Percentiles rank a stretch among this genome's conserved stretches.
phyloP scores from a whole-genome alignment of 352 stramenopile species.

The Discostella stelligera region DNA sequence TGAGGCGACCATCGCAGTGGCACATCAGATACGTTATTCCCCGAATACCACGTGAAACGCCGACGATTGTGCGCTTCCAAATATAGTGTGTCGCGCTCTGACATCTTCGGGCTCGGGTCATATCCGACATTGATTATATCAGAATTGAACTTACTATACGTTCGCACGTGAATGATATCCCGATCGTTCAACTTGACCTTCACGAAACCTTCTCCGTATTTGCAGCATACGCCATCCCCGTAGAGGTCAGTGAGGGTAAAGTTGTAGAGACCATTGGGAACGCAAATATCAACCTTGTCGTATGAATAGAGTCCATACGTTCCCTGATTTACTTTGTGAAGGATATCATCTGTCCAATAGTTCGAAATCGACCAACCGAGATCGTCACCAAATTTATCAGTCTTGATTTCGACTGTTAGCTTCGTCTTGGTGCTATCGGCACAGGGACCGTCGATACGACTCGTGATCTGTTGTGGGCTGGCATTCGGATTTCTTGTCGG shows the following conservation, averaged over 20 bases:
- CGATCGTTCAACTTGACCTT: conserved; percentile 25
- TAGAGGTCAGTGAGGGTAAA: conserved; percentile 5
- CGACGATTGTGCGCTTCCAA: conserved; percentile 28
- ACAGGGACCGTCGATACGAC: neutral
- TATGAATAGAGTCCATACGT: conserved; percentile 13
- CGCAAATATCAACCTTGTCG: conserved; percentile 20
- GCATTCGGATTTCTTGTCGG: conserved; percentile 4
- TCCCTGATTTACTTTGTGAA: conserved; percentile 16
- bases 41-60: conserved; percentile 20
- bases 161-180: conserved; percentile 17
- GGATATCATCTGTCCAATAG: conserved; percentile 1
- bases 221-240: conserved; percentile 27
- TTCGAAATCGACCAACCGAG: conserved; percentile 14
- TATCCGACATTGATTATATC: conserved; percentile 35
- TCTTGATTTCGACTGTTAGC: conserved; percentile 47
- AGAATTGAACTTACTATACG: conserved; percentile 16
- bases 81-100: conserved; percentile 16
- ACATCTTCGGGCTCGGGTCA: conserved; percentile 24
- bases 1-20: conserved; percentile 27
- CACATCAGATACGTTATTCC: conserved; percentile 25
- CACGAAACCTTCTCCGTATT: conserved; percentile 21
- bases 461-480: neutral
- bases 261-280: conserved; percentile 1
- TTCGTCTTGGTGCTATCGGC: conserved; percentile 23
- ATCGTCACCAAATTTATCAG: conserved; percentile 23